phyloP scores from a whole-genome alignment of 2,329 filamentous ascomycete species.

The Lachnellula occidentalis region DNA sequence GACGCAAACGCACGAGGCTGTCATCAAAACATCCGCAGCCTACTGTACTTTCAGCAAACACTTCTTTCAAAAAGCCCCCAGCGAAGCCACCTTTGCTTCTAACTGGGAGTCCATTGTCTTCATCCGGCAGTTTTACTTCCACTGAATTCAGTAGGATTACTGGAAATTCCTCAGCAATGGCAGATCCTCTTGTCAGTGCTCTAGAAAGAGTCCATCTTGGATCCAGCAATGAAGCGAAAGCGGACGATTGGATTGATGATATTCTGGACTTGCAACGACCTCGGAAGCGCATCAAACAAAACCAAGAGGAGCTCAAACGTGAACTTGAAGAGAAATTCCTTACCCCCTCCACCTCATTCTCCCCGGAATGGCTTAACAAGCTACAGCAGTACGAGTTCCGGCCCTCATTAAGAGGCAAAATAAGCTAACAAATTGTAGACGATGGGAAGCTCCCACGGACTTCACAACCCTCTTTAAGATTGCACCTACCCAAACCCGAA shows the following conservation, averaged over 20 bases:
- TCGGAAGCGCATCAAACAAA: constrained; percentile 44
- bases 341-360: constrained; percentile 73
- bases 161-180: constrained; percentile 17
- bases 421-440: constrained; percentile 32
- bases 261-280: constrained; percentile 50
- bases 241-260: constrained; percentile 48
- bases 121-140: background rate
- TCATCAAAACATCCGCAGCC: no score
- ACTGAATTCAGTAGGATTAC: background rate
- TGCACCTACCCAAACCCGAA: constrained; percentile 86
- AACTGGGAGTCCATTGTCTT: no score
- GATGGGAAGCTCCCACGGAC: constrained; percentile 78
- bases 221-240: constrained; percentile 21
- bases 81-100: no score
- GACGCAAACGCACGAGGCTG: no score
- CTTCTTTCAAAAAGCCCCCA: no score
- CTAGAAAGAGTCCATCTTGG: constrained; percentile 46
- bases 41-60: no score
- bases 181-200: constrained; percentile 39
- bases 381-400: constrained; percentile 62
- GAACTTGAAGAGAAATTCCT: constrained; percentile 74
- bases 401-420: constrained; percentile 1
- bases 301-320: constrained; percentile 59
- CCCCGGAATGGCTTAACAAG: constrained; percentile 77
- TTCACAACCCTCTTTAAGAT: constrained; percentile 81